These are phyloP conservation scores for Lipomyces mesembrius DNA, from an alignment of 805 yeast genomes.

Conservation along the genomic window DNA sequence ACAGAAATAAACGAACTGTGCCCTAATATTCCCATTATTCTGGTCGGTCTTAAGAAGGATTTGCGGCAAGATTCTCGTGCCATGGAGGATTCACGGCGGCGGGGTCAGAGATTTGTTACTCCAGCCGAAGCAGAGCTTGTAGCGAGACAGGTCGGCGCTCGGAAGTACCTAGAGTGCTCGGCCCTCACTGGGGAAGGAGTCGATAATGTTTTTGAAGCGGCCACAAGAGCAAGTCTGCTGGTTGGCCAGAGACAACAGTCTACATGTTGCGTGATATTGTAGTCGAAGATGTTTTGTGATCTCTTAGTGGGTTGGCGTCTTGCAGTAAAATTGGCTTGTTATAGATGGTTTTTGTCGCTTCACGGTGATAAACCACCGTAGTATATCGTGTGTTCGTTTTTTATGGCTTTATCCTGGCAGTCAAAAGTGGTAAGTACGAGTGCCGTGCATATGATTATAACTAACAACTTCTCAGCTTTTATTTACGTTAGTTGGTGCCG, in stretches of 20 bases:
- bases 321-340: neutral
- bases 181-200: slow-evolving; percentile 94
- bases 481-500: neutral
- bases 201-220: slow-evolving; percentile 89
- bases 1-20: slow-evolving; percentile 80
- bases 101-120: slow-evolving; percentile 57
- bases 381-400: neutral
- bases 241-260: slow-evolving; percentile 54
- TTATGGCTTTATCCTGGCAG: slow-evolving; percentile 2
- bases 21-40: slow-evolving; percentile 74
- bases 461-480: neutral
- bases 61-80: slow-evolving; percentile 55
- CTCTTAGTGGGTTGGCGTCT: neutral
- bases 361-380: neutral
- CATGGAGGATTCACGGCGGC: slow-evolving; percentile 47
- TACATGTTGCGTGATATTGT: slow-evolving; percentile 50
- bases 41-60: slow-evolving; percentile 87
- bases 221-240: slow-evolving; percentile 80
- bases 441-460: neutral
- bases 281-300: neutral
- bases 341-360: neutral
- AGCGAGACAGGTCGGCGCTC: slow-evolving; percentile 81
- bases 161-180: slow-evolving; percentile 82
- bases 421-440: slow-evolving; percentile 1
- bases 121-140: slow-evolving; percentile 64